These are phyloP conservation scores for sweet orange (Citrus sinensis) DNA, from an alignment of 345 rosid genomes.

Conservation along the genomic window DVS_A1.0 CM039166.1:15719001-15719500, in stretches of 20 bases:
- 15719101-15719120: constrained; percentile 89
- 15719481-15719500: neutral
- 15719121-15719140: constrained; percentile 86
- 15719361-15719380: constrained; percentile 69
- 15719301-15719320: constrained; percentile 59
- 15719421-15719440: neutral
- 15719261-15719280: constrained; percentile 64
- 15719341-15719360: constrained; percentile 60
- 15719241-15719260: constrained; percentile 55
- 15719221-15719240: constrained; percentile 81
- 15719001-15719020: constrained; percentile 65
- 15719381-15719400: constrained; percentile 74
- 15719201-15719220: constrained; percentile 88
- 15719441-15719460: neutral
- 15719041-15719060: constrained; percentile 74
- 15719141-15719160: constrained; percentile 79
- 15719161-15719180: constrained; percentile 62
- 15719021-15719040: constrained; percentile 54
- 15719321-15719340: constrained; percentile 84
- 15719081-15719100: constrained; percentile 48
- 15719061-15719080: constrained; percentile 57
- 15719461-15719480: neutral
- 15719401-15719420: constrained; percentile 3
- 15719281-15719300: constrained; percentile 72
- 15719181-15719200: constrained; percentile 64